A percentile compares a stretch with the other conserved stretches of the same genome.
Evolutionary conservation across 371 early-diverging fungal species (phyloP).

Genomic region (Mucor sp.): DNA sequence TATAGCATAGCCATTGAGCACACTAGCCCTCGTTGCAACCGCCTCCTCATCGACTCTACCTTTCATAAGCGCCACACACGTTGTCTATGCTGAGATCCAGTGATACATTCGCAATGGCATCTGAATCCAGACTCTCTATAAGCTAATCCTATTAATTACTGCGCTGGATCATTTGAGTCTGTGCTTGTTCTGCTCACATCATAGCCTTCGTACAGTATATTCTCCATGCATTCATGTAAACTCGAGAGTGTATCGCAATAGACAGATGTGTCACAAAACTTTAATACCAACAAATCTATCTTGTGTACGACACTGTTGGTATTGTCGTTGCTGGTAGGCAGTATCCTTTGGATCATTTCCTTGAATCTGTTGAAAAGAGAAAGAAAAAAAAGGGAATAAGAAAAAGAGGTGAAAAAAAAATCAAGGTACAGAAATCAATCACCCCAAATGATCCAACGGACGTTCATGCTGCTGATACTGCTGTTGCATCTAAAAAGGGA

Average conservation of each 20-base stretch:
- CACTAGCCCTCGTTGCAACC: no score
- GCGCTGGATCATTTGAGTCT: not conserved
- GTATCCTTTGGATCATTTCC: conserved; percentile 6
- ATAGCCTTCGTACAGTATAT: conserved; percentile 18
- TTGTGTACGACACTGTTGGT: not conserved
- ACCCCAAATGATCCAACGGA: not conserved
- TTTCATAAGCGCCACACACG: conserved; percentile 45
- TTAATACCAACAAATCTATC: conserved; percentile 13
- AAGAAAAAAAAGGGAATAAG: not conserved
- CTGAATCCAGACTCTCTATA: not conserved
- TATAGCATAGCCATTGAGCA: no score
- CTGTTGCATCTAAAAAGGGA: conserved; percentile 1
- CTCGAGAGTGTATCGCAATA: conserved; percentile 12
- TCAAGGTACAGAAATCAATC: not conserved
- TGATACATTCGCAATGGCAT: not conserved
- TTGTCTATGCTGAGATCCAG: conserved; percentile 17
- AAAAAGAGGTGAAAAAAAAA: not conserved
- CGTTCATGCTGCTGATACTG: not conserved
- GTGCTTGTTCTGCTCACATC: not conserved
- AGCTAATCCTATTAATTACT: conserved; percentile 1
- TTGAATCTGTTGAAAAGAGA: conserved; percentile 5
- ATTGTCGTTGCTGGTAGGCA: not conserved
- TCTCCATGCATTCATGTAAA: conserved; percentile 17
- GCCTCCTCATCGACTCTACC: no score
- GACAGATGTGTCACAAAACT: conserved; percentile 23